These are phyloP conservation scores for Arabidopsis hybrid DNA, from an alignment of 441 rosid genomes.

Conservation along the genomic window DNA sequence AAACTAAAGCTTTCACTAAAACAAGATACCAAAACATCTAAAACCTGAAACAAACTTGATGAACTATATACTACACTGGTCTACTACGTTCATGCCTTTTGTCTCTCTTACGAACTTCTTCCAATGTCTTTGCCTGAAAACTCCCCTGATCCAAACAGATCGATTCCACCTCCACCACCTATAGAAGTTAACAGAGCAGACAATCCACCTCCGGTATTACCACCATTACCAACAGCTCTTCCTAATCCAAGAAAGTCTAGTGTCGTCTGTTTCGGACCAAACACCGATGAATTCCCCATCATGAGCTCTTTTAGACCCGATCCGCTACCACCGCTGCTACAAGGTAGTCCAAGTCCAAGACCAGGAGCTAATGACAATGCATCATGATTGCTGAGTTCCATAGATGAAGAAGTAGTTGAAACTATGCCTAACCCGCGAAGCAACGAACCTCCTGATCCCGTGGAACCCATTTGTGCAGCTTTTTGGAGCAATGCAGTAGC, in stretches of 20 bases:
- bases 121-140: slow-evolving; percentile 71
- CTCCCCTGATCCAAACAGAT: slow-evolving; percentile 68
- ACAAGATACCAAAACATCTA: slow-evolving; percentile 26
- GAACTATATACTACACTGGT: slow-evolving; percentile 35
- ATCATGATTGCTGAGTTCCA: slow-evolving; percentile 60
- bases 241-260: slow-evolving; percentile 95
- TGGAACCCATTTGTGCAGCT: slow-evolving; percentile 93
- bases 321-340: slow-evolving; percentile 52
- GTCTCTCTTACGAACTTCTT: slow-evolving; percentile 56
- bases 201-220: slow-evolving; percentile 54
- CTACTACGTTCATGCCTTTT: slow-evolving; percentile 28
- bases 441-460: slow-evolving; percentile 73
- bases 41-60: slow-evolving; percentile 28
- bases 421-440: slow-evolving; percentile 83
- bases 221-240: slow-evolving; percentile 80
- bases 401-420: slow-evolving; percentile 61
- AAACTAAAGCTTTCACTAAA: slow-evolving; percentile 33
- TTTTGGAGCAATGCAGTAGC: slow-evolving; percentile 93
- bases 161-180: slow-evolving; percentile 65
- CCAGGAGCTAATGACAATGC: slow-evolving; percentile 57
- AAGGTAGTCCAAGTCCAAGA: slow-evolving; percentile 76
- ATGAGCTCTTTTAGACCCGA: slow-evolving; percentile 87
- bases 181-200: slow-evolving; percentile 81
- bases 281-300: slow-evolving; percentile 82
- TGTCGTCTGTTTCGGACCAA: slow-evolving; percentile 84